phyloP scores from a whole-genome alignment of 129 eudicot genomes.

The Ambrosia trifida region DNA sequence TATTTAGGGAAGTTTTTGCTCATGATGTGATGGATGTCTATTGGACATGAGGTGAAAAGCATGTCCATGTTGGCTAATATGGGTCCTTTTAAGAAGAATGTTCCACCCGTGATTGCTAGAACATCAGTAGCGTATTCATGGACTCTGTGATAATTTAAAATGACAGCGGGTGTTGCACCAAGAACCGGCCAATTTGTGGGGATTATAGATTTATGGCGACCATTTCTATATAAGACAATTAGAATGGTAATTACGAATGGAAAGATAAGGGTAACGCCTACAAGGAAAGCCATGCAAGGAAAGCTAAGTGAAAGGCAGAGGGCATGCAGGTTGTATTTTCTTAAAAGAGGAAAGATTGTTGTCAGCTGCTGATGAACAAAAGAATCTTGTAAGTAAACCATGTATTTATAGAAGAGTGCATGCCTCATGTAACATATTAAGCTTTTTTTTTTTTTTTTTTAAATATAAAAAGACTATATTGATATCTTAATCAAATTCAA shows the following conservation, averaged over 20 bases:
- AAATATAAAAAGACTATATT: too few species aligned
- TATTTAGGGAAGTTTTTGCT: conserved; percentile 40
- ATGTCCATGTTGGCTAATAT: conserved; percentile 37
- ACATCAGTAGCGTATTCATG: conserved; percentile 33
- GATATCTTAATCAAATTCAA: too few species aligned
- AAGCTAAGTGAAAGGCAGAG: too few species aligned
- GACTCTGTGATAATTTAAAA: conserved; percentile 25
- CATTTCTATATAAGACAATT: neutral
- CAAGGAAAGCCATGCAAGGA: too few species aligned
- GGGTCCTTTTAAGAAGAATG: conserved; percentile 38
- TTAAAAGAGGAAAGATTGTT: too few species aligned
- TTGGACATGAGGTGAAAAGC: conserved; percentile 39
- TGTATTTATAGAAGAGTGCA: too few species aligned
- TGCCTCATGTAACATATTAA: too few species aligned
- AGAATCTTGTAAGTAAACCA: too few species aligned
- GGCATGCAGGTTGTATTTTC: too few species aligned
- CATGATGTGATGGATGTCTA: conserved; percentile 39
- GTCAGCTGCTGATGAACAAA: too few species aligned
- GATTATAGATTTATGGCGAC: neutral
- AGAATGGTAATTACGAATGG: neutral
- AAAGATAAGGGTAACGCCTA: neutral
- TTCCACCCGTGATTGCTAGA: conserved; percentile 7
- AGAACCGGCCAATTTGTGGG: conserved; percentile 4
- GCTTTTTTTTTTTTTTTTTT: too few species aligned
- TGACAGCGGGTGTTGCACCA: conserved; percentile 31